Evolutionary conservation across 805 yeast species (phyloP), one percentile per base, ranked within the genome.

Genomic region (Candida patagonica): DNA sequence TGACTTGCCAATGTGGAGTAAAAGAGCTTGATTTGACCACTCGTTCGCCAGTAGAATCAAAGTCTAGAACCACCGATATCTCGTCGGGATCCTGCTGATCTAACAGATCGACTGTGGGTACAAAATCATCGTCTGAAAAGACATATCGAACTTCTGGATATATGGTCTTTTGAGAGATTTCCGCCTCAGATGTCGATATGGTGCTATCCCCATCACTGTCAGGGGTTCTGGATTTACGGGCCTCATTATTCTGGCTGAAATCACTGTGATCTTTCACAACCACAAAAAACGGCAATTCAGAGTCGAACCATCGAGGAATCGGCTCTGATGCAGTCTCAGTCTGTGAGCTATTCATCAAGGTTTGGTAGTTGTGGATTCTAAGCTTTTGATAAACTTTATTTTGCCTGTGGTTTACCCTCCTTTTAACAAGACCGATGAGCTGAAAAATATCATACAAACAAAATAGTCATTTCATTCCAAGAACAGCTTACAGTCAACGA

Each of bases 81-180:
- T 60, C 63, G 27, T 51, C 57, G 9, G 40, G 40, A 6, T 45
- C 43, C 32, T 46, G 44, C 30, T 55, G 54, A 24, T 60, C 57
- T 15, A 51, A 43, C 6, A 50, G 51, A 33, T 58, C 63, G n/a
- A 50, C 36, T n/a, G 59, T 54, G 12, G 62, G 60, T 7, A 49
- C 42, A 43, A 59, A 57, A 29, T 49, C 53, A 48, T 62, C 67
- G 45, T 63, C 67, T 1, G 45, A 42, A 38, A 60, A 63, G 9
- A 63, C 53, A 35, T 60, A 61, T 38, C 55, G 61, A 6, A 63
- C 59, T 25, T 57, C 61, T 4, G 67, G 67, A 42, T 62, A 60
- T 27, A 56, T 26, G 4, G 56, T 31, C 17, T 15, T 35, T 10
- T 19, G 12, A 8, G 38, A 16, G 5, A 22, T 15, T 4, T 13